Base-by-base conservation (phyloP, 2,329 filamentous ascomycete species). In the Stenocarpella maydis region DNA sequence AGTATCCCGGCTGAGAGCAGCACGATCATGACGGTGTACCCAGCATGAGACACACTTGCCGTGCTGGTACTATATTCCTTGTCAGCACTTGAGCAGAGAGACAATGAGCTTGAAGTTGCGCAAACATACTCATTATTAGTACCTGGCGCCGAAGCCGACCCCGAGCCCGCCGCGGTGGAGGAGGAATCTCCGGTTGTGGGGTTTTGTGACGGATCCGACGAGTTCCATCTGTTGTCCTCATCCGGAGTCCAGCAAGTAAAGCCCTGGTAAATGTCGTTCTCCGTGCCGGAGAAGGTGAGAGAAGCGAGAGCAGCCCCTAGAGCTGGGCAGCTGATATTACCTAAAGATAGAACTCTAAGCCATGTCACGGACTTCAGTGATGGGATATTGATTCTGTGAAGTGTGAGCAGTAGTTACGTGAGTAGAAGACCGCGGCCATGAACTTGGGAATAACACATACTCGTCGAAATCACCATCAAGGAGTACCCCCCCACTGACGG, bases 201-300 rank as follows among this genome's bases (percentile, higher is more conserved):
- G 55, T 61, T 61, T 24, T 61, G n/a, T 34, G 55, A 61, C 55
- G 55, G 55, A 47, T 61, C 55, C 26, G 55, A 47, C 12, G 55
- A 61, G 26, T 61, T 47, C 55, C 55, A 61, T 1, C 26, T 61
- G 39, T 61, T 61, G 19, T 21, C 21, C 55, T 61, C 41, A 34
- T 61, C 14, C 55, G 10, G 10, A 61, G 55, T 61, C 55, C 55
- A 61, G 55, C 55, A 61, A 10, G 55, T 61, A 61, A 61, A 61
- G 6, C 55, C 55, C 26, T 61, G 41, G 55, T 61, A 61, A 1
- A 61, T 4, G 19, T 61, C 55, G 41, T 21, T 6, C 55, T 61
- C 41, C 17, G 41, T 47, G 26, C 5, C 55, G 26, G 39, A 47
- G 26, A 61, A 61, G 41, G 55, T 61, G 26, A 61, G 41, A 34